These are phyloP conservation scores for Eucalyptus erythrocorys DNA, from an alignment of 345 rosid genomes.

Conservation along the genomic window DNA sequence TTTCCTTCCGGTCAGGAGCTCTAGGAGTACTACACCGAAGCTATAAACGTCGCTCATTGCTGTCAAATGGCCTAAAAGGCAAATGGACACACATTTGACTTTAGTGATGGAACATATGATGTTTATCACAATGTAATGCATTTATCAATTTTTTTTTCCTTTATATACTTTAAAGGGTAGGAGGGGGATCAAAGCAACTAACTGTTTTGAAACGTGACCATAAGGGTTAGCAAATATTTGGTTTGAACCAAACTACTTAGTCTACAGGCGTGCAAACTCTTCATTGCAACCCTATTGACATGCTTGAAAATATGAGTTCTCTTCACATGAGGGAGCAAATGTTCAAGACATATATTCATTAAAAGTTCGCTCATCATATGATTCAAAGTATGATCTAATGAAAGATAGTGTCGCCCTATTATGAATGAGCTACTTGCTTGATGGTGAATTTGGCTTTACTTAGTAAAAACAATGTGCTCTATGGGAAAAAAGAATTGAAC, in stretches of 20 bases:
- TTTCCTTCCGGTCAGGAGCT: slow-evolving; percentile 53
- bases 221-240: neutral
- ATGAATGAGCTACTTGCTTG: neutral
- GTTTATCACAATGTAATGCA: neutral
- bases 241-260: neutral
- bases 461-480: neutral
- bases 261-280: neutral
- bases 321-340: neutral
- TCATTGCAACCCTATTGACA: neutral
- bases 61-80: slow-evolving; percentile 49
- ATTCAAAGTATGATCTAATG: neutral
- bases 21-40: slow-evolving; percentile 58
- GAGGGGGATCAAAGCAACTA: neutral
- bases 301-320: fast-evolving
- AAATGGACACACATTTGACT: neutral
- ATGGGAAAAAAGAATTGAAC: neutral
- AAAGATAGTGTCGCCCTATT: neutral
- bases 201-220: neutral
- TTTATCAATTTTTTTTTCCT: neutral
- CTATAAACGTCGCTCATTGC: slow-evolving; percentile 64
- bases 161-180: neutral
- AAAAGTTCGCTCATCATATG: neutral
- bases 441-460: neutral
- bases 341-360: neutral
- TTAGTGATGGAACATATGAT: neutral